Evolutionary conservation across 2,329 filamentous ascomycete genomes (phyloP), one percentile per base, ranked within the genome.

Genomic region (Hirsutella thompsonii): DNA sequence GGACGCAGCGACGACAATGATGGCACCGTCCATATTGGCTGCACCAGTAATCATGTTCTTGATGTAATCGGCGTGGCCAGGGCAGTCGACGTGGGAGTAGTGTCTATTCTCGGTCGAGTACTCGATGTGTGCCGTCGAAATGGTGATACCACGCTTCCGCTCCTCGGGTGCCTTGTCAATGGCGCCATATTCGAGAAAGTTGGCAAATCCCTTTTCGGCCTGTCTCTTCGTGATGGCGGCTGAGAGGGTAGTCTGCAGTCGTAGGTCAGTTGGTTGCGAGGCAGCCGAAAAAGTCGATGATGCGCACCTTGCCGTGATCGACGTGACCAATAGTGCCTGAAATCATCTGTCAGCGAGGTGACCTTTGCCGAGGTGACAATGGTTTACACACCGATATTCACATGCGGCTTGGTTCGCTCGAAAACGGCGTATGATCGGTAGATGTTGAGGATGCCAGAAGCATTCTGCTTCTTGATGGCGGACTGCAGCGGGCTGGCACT

Each of bases 41-140:
- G 92, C 89, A 80, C 92, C 92, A 52, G 92, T 98, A 66, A 98
- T 98, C 92, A 98, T 98, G 82, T 98, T 98, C 80, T 98, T 98
- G 74, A 98, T 96, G 76, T 98, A 98, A 87, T 98, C 92, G 68
- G 92, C 92, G 82, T 98, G 92, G 69, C 92, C 92, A 44, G 92
- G 92, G 69, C 92, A 98, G 78, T 98, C 92, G 72, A 98, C 92
- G 78, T 98, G 92, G 57, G 92, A 92, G 71, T 98, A 98, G 74
- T 98, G 92, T 60, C 92, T 83, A 61, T 73, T 74, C 0, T 94
- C 86, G 63, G 92, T 98, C 55, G 86, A 70, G 74, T 96, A 98
- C 73, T 98, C 92, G 70, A 98, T 94, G 70, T 98, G 92, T 52
- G 92, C 87, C 42, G 92, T 93, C 45, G 92, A 89, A 63, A 98